phyloP scores from a whole-genome alignment of 768 basidiomycete species.

The Boletus rubropictus region DNA sequence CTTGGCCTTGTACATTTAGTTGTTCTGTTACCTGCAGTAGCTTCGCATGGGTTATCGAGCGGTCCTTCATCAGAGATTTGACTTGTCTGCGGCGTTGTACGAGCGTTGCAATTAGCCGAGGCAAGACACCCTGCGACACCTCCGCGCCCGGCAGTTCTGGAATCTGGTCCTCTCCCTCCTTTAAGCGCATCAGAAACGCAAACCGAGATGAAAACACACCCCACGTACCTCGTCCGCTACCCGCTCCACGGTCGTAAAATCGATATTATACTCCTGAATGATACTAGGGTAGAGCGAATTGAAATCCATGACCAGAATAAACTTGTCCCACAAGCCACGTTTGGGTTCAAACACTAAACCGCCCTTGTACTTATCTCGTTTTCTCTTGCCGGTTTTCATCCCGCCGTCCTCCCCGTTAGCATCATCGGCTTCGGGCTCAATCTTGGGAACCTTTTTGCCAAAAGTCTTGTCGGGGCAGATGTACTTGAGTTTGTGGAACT shows the following conservation, averaged over 20 bases:
- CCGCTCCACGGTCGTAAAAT: constrained; percentile 91
- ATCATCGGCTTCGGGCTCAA: constrained; percentile 49
- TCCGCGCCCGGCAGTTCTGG: constrained; percentile 79
- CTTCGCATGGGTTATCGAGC: constrained; percentile 61
- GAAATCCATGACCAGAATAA: constrained; percentile 99
- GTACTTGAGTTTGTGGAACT: constrained; percentile 94
- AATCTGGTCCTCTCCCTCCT: constrained; percentile 75
- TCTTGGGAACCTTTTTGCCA: constrained; percentile 63
- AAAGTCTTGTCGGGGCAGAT: constrained; percentile 93
- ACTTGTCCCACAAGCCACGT: constrained; percentile 93
- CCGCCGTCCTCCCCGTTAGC: constrained; percentile 42
- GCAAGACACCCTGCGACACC: constrained; percentile 81
- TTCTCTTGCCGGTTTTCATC: constrained; percentile 54
- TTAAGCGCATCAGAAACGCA: background rate
- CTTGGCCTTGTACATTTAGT: background rate
- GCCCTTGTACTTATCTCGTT: constrained; percentile 96
- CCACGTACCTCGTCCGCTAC: constrained; percentile 49
- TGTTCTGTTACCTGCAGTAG: constrained; percentile 65
- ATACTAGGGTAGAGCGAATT: constrained; percentile 98
- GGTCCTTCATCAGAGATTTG: constrained; percentile 93
- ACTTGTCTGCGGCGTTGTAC: constrained; percentile 87
- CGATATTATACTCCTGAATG: constrained; percentile 99
- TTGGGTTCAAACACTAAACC: constrained; percentile 97
- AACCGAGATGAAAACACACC: background rate
- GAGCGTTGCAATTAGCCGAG: constrained; percentile 93